Evolutionary conservation across 768 basidiomycete genomes (phyloP).

Genomic region (Steccherinum ochraceum): DNA sequence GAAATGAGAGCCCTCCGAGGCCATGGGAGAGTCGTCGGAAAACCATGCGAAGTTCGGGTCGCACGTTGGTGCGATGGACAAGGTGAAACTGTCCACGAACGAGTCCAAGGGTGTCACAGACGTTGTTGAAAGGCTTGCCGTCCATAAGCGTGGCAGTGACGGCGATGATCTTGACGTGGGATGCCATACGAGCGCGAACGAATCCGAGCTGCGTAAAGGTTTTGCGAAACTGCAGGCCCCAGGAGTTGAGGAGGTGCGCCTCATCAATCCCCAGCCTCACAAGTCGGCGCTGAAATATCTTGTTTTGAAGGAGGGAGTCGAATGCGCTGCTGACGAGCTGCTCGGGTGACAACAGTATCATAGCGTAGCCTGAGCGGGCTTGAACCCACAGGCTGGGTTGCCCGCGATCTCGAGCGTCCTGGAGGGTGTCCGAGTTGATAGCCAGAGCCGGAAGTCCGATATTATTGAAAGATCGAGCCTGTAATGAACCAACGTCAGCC

Average conservation of each 20-base stretch:
- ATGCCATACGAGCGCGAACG: not conserved
- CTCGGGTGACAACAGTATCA: slow-evolving; percentile 2
- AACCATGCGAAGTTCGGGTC: slow-evolving; percentile 2
- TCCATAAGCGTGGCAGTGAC: slow-evolving; percentile 6
- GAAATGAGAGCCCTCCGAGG: not conserved
- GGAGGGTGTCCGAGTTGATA: too few species aligned
- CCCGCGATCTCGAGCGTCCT: too few species aligned
- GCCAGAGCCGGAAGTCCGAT: too few species aligned
- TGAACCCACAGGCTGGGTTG: too few species aligned
- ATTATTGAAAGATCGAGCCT: too few species aligned
- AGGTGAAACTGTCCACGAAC: not conserved
- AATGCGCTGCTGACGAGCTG: not conserved
- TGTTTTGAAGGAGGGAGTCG: slow-evolving; percentile 1
- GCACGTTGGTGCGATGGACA: not conserved
- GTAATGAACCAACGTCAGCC: too few species aligned
- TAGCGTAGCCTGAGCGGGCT: too few species aligned
- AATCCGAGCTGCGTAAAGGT: not conserved
- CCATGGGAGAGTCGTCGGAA: not conserved
- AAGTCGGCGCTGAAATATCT: slow-evolving; percentile 1
- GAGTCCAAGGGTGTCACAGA: too few species aligned
- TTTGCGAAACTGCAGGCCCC: slow-evolving; percentile 4
- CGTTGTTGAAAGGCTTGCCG: too few species aligned
- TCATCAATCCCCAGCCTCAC: slow-evolving; percentile 3
- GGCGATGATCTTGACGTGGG: not conserved
- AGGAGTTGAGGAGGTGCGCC: slow-evolving; percentile 2